Percentiles rank a stretch among this genome's conserved stretches.
phyloP scores from a whole-genome alignment of 352 stramenopile genomes.

The Globisporangium barbulae region DNA sequence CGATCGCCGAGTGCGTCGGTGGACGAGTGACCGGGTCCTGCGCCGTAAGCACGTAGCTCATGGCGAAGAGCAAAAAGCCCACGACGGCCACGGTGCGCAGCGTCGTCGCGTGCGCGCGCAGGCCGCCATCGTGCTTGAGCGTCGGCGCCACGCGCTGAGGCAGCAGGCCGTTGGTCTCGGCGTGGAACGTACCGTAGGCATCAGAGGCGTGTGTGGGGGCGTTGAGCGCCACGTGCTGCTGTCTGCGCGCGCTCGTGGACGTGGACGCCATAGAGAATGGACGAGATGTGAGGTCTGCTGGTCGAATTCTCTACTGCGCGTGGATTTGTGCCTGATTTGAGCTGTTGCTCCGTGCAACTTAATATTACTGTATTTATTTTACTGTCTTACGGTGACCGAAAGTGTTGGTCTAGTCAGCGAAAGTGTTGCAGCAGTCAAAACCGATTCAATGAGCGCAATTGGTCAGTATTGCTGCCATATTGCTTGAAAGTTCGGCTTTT shows the following conservation, averaged over 20 bases:
- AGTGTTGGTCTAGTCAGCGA: no score
- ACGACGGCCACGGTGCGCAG: constrained; percentile 26
- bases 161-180: constrained; percentile 5
- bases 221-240: constrained; percentile 8
- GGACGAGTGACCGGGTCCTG: constrained; percentile 4
- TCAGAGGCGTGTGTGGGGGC: constrained; percentile 16
- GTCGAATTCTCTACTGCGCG: constrained; percentile 1
- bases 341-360: not conserved
- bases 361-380: no score
- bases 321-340: not conserved
- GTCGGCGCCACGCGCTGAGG: constrained; percentile 1
- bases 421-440: no score
- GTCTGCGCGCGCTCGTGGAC: constrained; percentile 4
- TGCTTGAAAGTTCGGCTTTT: no score
- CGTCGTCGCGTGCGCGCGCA: constrained; percentile 8
- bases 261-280: constrained; percentile 4
- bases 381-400: no score
- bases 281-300: not conserved
- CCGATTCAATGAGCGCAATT: no score
- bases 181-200: constrained; percentile 51
- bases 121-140: not conserved
- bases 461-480: no score
- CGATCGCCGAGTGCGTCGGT: no score
- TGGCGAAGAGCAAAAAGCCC: constrained; percentile 30
- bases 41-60: constrained; percentile 25